phyloP scores from a whole-genome alignment of 495 filamentous ascomycete genomes.

The Lasiosphaeria hispida region DNA sequence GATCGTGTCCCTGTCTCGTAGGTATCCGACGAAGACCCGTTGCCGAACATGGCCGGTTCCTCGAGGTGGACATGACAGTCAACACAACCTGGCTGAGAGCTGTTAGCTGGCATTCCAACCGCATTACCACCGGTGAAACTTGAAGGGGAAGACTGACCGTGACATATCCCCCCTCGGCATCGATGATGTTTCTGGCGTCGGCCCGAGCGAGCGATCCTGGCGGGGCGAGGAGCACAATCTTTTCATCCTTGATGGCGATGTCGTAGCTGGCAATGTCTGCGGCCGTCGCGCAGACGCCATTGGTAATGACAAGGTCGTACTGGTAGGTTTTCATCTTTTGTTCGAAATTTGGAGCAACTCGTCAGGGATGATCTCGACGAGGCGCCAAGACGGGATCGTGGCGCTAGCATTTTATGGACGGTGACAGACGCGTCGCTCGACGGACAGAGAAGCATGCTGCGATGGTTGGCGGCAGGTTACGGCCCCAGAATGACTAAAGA shows the following conservation, averaged over 20 bases:
- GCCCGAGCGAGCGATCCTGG: slow-evolving; percentile 29
- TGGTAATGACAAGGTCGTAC: slow-evolving; percentile 46
- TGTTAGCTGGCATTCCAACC: not conserved
- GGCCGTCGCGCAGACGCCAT: slow-evolving; percentile 49
- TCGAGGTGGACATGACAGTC: slow-evolving; percentile 48
- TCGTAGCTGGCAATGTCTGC: slow-evolving; percentile 45
- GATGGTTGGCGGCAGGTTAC: no score
- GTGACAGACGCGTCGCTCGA: no score
- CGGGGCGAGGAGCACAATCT: slow-evolving; percentile 46
- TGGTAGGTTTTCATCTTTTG: slow-evolving; percentile 26
- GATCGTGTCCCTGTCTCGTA: slow-evolving; percentile 56
- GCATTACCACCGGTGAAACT: not conserved
- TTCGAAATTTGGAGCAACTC: no score
- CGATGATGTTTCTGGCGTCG: slow-evolving; percentile 37
- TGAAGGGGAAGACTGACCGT: slow-evolving; percentile 32
- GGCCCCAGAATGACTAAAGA: no score
- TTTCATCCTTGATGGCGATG: slow-evolving; percentile 53
- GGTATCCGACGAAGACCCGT: slow-evolving; percentile 48
- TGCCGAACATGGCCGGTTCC: slow-evolving; percentile 47
- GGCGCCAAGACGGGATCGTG: no score
- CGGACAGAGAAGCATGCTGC: no score
- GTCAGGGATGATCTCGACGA: no score
- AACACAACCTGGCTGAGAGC: slow-evolving; percentile 34
- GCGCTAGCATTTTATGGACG: no score
- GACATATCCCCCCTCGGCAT: slow-evolving; percentile 50